Base-by-base conservation (phyloP, 2,329 filamentous ascomycete genomes). In the Scytalidium sp. region DNA sequence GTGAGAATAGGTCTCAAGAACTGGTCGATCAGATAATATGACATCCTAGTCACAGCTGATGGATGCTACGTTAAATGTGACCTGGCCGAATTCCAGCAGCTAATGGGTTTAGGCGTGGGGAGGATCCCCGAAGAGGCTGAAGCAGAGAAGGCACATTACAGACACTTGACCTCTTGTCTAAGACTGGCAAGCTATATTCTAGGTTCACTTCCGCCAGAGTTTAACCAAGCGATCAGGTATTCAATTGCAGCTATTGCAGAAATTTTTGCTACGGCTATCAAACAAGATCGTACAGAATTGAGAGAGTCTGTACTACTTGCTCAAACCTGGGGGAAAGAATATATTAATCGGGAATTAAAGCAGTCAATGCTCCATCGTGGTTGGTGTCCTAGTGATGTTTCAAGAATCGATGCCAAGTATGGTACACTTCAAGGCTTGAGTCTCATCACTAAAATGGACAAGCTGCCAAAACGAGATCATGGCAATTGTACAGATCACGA, bases 351-450 rank as follows among this genome's bases (percentile, higher is more conserved):
- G 2, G 42, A 45, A 5, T 49, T 64, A 1, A 59, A 64, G 45
- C 39, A 20, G 9, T 54, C 52, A 20, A 67, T 69, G 65, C 48
- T 61, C 17, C 32, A 48, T 6, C 42, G 50, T 22, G 65, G 66
- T 1, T 68, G 66, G 66, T 69, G 65, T 45, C 56, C 52, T 2
- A 67, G 65, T 39, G 65, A 67, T 50, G 56, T 67, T 41, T 47
- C 50, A 19, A 50, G 52, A 42, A 39, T 36, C 2, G 39, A 43
- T 19, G 23, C 32, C 8, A 50, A 50, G 7, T 56, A 45, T 45
- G 15, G 23, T 5, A 15, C 58, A 58, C 22, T 64, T 60, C 56
- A 60, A 59, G 10, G 54, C 54, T 13, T 52, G 46, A 5, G 58
- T 55, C 19, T 63, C 2, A 39, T 62, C 11, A 43, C 53, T 2